phyloP scores from a whole-genome alignment of 805 yeast genomes.

The Candida sanyiensis region DNA sequence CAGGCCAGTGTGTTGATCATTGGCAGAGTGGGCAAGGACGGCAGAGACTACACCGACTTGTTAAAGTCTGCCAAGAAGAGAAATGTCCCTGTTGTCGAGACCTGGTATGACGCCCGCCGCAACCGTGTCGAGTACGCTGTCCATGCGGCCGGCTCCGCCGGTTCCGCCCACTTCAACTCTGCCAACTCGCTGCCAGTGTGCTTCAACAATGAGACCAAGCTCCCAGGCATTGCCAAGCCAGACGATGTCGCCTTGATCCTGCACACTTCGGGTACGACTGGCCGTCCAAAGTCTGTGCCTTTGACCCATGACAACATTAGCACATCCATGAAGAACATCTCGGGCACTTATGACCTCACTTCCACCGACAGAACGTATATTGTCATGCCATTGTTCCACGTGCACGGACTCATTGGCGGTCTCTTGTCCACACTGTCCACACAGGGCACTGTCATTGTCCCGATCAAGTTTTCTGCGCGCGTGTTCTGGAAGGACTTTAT shows the following conservation, averaged over 20 bases:
- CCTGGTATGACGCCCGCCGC: conserved; percentile 39
- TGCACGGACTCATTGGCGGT: conserved; percentile 68
- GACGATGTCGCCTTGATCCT: conserved; percentile 57
- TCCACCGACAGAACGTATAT: conserved; percentile 49
- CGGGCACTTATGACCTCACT: conserved; percentile 49
- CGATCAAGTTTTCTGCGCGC: conserved; percentile 55
- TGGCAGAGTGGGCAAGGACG: conserved; percentile 41
- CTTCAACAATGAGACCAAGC: conserved; percentile 24
- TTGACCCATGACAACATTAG: conserved; percentile 59
- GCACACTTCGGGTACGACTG: conserved; percentile 75
- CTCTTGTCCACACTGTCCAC: conserved; percentile 53
- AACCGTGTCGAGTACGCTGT: conserved; percentile 38
- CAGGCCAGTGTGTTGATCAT: conserved; percentile 53
- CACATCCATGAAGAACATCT: conserved; percentile 53
- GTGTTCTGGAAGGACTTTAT: conserved; percentile 56
- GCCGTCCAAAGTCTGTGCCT: conserved; percentile 72
- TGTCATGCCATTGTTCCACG: conserved; percentile 77
- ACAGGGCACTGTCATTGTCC: conserved; percentile 57
- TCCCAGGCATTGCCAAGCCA: conserved; percentile 41
- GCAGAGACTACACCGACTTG: conserved; percentile 34
- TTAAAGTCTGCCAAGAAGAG: conserved; percentile 45
- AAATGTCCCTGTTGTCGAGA: conserved; percentile 46
- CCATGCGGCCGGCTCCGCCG: conserved; percentile 20
- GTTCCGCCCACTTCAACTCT: conserved; percentile 27
- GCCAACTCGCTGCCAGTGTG: conserved; percentile 24